These are phyloP conservation scores for Phlebiopsis flavidoalba DNA, from an alignment of 768 basidiomycete genomes.

Conservation along the genomic window DNA sequence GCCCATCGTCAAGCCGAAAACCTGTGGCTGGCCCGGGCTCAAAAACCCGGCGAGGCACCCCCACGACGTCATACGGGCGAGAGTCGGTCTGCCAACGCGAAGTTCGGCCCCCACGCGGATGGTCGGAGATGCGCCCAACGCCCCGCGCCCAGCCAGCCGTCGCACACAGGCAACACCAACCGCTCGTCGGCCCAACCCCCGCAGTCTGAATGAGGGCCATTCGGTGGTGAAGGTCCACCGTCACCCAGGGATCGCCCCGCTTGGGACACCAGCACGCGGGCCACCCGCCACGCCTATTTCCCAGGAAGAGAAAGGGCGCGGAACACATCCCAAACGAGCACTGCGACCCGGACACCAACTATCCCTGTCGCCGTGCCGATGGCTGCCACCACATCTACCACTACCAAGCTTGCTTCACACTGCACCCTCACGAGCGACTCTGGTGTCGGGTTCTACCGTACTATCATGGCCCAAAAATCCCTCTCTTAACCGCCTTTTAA, in stretches of 20 bases:
- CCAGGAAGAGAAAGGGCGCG: slow-evolving; percentile 54
- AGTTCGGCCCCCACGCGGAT: slow-evolving; percentile 87
- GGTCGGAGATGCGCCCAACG: slow-evolving; percentile 52
- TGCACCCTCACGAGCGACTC: slow-evolving; percentile 72
- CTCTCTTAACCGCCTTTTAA: slow-evolving; percentile 43
- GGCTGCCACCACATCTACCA: slow-evolving; percentile 25
- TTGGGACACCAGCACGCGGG: slow-evolving; percentile 60
- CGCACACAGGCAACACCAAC: slow-evolving; percentile 43
- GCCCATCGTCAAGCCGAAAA: slow-evolving; percentile 52
- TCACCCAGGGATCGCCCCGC: slow-evolving; percentile 58
- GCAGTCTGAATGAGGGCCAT: slow-evolving; percentile 58
- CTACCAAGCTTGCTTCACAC: slow-evolving; percentile 53
- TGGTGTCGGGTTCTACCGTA: slow-evolving; percentile 78
- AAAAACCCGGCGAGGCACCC: slow-evolving; percentile 31
- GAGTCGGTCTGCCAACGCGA: slow-evolving; percentile 89
- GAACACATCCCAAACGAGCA: slow-evolving; percentile 69
- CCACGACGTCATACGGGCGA: slow-evolving; percentile 58
- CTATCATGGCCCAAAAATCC: slow-evolving; percentile 75
- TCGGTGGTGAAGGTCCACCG: slow-evolving; percentile 57
- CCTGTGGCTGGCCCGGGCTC: slow-evolving; percentile 23
- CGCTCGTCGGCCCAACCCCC: slow-evolving; percentile 34
- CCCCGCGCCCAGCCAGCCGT: slow-evolving; percentile 59
- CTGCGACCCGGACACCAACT: slow-evolving; percentile 29
- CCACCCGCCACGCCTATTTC: slow-evolving; percentile 25
- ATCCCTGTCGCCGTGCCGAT: neutral